Evolutionary conservation across 495 filamentous ascomycete species (phyloP).

Genomic region (Tuber microsphaerosporum): DNA sequence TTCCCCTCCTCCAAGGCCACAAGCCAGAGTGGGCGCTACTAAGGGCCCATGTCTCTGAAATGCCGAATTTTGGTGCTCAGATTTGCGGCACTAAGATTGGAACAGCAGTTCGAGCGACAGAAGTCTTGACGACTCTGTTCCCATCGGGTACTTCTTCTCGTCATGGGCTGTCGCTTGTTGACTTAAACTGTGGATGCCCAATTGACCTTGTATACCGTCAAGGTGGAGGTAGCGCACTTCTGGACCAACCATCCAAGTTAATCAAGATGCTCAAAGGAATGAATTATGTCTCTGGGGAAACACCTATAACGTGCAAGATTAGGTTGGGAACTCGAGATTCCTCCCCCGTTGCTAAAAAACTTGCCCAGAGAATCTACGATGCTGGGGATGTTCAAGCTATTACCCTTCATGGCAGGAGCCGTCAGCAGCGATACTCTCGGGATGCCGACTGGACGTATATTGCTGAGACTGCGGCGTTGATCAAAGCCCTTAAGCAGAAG

Average conservation of each 20-base stretch:
- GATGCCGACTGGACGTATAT: slow-evolving; percentile 91
- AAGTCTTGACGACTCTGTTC: slow-evolving; percentile 65
- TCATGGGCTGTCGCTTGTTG: slow-evolving; percentile 64
- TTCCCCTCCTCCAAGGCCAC: slow-evolving; percentile 82
- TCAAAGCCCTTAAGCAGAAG: slow-evolving; percentile 66
- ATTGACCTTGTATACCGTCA: slow-evolving; percentile 84
- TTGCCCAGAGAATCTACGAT: slow-evolving; percentile 73
- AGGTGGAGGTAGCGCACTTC: slow-evolving; percentile 87
- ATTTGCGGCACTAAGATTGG: slow-evolving; percentile 85
- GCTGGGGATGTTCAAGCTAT: slow-evolving; percentile 84
- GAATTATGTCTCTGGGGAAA: slow-evolving; percentile 79
- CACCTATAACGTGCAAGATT: slow-evolving; percentile 89
- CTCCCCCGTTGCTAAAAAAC: slow-evolving; percentile 68
- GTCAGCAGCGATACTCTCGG: slow-evolving; percentile 88
- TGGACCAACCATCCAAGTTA: slow-evolving; percentile 73
- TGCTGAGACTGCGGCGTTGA: slow-evolving; percentile 74
- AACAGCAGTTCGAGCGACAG: slow-evolving; percentile 76
- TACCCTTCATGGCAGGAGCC: slow-evolving; percentile 84
- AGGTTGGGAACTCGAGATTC: slow-evolving; percentile 81
- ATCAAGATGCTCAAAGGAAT: slow-evolving; percentile 90
- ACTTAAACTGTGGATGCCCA: slow-evolving; percentile 93
- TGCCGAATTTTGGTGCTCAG: slow-evolving; percentile 79
- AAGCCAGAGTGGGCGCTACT: slow-evolving; percentile 92
- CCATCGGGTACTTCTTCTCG: slow-evolving; percentile 49
- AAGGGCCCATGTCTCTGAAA: slow-evolving; percentile 78